Evolutionary conservation across 331 rosid species (phyloP).

Genomic region (Quercus phellos): DNA sequence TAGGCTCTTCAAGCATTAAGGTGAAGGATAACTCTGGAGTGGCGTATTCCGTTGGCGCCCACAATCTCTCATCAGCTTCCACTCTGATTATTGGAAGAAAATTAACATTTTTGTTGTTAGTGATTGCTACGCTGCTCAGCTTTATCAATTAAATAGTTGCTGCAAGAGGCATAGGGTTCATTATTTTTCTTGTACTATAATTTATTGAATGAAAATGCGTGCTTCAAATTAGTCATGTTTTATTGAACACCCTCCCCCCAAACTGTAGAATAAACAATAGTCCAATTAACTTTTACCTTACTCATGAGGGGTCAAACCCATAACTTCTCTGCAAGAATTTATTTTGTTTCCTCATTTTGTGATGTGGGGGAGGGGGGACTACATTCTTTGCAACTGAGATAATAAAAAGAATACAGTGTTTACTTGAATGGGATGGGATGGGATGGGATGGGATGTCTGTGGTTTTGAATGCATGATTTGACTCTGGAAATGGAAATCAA

Average conservation of each 20-base stretch:
- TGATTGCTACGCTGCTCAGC: slow-evolving; percentile 36
- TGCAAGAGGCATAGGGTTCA: slow-evolving; percentile 24
- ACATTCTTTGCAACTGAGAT: background rate
- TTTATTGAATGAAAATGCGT: slow-evolving; percentile 28
- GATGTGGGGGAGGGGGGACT: background rate
- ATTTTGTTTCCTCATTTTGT: too few relatives aligned
- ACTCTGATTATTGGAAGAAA: slow-evolving; percentile 33
- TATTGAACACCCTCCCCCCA: background rate
- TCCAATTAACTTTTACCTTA: too few relatives aligned
- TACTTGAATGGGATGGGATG: background rate
- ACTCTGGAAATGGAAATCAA: too few relatives aligned
- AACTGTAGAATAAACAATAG: too few relatives aligned
- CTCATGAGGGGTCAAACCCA: too few relatives aligned
- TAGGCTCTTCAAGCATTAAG: slow-evolving; percentile 75
- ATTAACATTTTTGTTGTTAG: slow-evolving; percentile 36
- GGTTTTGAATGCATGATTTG: too few relatives aligned
- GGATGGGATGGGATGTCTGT: too few relatives aligned
- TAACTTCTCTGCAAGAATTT: too few relatives aligned
- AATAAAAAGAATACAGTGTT: background rate
- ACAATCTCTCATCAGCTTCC: slow-evolving; percentile 57
- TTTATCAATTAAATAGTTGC: slow-evolving; percentile 17
- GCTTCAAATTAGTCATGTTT: background rate
- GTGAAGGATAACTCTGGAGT: slow-evolving; percentile 61
- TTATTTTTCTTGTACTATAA: slow-evolving; percentile 41
- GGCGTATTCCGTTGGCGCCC: slow-evolving; percentile 51